Conservation (phyloP, 257 asterid genomes). For the Thymus mandschuricus region DNA sequence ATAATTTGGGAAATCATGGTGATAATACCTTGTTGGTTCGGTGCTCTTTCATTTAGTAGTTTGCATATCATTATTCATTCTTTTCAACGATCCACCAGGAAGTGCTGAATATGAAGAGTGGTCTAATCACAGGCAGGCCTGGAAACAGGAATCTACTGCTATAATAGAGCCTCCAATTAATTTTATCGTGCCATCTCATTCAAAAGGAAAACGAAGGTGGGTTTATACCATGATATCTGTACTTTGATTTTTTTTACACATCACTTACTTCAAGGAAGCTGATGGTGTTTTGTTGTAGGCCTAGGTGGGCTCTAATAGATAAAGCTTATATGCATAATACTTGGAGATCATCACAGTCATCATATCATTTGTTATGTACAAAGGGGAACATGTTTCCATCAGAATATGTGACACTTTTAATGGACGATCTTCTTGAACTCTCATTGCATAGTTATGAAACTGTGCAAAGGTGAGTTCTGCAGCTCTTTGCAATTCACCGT, state of each 20-base stretch:
- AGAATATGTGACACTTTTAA: slow-evolving; percentile 56
- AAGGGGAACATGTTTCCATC: slow-evolving; percentile 64
- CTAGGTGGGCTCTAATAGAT: slow-evolving; percentile 94
- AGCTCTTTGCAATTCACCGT: slow-evolving; percentile 18
- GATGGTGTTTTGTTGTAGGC: slow-evolving; percentile 56
- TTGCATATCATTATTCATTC: slow-evolving; percentile 21
- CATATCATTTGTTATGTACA: slow-evolving; percentile 79
- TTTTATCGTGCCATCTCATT: slow-evolving; percentile 81
- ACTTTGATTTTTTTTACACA: slow-evolving; percentile 7
- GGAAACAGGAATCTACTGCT: slow-evolving; percentile 94
- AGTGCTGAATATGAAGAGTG: slow-evolving; percentile 98
- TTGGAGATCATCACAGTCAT: slow-evolving; percentile 97
- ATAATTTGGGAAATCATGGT: slow-evolving; percentile 93
- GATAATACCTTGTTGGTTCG: slow-evolving; percentile 27
- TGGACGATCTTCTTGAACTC: slow-evolving; percentile 88
- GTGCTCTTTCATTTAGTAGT: slow-evolving; percentile 26
- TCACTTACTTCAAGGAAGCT: slow-evolving; percentile 33
- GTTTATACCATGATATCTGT: slow-evolving; percentile 27
- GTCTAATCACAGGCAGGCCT: slow-evolving; percentile 92
- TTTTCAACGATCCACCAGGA: slow-evolving; percentile 54
- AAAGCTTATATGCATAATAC: slow-evolving; percentile 92
- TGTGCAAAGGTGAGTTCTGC: slow-evolving; percentile 77
- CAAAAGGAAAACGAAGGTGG: slow-evolving; percentile 93
- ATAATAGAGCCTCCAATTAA: slow-evolving; percentile 89
- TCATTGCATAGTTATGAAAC: slow-evolving; percentile 92